A percentile compares a stretch with the other conserved stretches of the same genome.
phyloP scores from a whole-genome alignment of 1,284 basidiomycete species.

The Malassezia brasiliensis region DNA sequence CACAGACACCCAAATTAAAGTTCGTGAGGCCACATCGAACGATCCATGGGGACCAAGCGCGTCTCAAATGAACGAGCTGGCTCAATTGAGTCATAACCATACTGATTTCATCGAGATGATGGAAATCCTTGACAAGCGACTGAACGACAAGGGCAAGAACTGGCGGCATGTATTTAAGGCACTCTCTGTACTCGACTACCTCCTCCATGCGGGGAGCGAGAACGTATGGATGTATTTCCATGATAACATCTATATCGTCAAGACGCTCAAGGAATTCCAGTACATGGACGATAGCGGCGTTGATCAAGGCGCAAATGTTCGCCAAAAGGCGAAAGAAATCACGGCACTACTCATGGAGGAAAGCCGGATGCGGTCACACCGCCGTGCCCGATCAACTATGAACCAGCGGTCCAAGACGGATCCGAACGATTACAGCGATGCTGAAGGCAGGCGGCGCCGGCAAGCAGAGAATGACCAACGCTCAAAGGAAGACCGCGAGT shows the following conservation, averaged over 20 bases:
- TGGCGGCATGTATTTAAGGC: constrained; percentile 99
- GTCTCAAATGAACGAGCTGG: constrained; percentile 93
- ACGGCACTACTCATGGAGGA: constrained; percentile 91
- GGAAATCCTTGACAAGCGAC: constrained; percentile 98
- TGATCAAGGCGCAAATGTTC: constrained; percentile 91
- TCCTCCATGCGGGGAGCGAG: constrained; percentile 89
- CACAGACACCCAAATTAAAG: constrained; percentile 68
- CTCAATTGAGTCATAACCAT: constrained; percentile 94
- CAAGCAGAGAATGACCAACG: constrained; percentile 62
- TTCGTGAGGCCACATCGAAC: constrained; percentile 98
- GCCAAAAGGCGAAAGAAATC: constrained; percentile 98
- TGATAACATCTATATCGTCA: constrained; percentile 95
- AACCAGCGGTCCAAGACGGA: constrained; percentile 70
- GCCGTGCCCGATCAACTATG: constrained; percentile 77
- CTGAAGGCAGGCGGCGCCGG: constrained; percentile 69
- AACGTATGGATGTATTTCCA: constrained; percentile 96
- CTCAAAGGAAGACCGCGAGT: constrained; percentile 53
- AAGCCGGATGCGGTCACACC: constrained; percentile 70
- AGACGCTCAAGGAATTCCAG: constrained; percentile 98
- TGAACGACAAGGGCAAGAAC: constrained; percentile 99
- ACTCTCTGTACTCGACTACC: constrained; percentile 89
- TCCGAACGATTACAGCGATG: constrained; percentile 53
- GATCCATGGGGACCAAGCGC: constrained; percentile 98
- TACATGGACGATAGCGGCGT: constrained; percentile 90
- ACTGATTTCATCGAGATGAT: constrained; percentile 98